phyloP scores from a whole-genome alignment of 2,329 filamentous ascomycete species.

The Periconia sp. region DNA sequence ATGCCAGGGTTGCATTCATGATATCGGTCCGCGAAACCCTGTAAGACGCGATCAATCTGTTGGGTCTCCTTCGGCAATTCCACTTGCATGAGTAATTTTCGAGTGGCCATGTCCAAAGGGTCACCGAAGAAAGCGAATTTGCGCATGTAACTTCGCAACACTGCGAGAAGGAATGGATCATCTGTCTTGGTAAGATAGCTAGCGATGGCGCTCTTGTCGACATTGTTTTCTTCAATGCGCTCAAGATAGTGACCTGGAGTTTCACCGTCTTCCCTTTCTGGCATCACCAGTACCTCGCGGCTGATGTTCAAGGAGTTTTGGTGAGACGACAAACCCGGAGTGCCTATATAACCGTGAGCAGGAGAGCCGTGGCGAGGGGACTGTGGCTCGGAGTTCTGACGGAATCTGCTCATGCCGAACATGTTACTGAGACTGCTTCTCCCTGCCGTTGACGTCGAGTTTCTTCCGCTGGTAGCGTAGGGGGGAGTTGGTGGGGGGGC shows the following conservation, averaged over 20 bases:
- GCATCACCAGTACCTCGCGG: conserved; percentile 69
- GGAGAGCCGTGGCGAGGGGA: conserved; percentile 63
- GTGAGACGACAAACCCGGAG: conserved; percentile 74
- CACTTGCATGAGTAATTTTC: conserved; percentile 94
- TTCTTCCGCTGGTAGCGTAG: conserved; percentile 55
- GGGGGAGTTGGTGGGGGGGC: conserved; percentile 63
- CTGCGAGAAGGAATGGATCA: conserved; percentile 79
- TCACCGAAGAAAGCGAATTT: conserved; percentile 94
- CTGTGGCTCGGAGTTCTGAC: conserved; percentile 76
- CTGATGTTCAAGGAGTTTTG: conserved; percentile 79
- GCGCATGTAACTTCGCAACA: conserved; percentile 92
- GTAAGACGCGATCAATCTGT: conserved; percentile 91
- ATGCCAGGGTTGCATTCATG: conserved; percentile 98
- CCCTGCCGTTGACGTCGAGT: conserved; percentile 80
- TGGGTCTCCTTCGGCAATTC: conserved; percentile 97
- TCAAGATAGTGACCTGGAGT: conserved; percentile 87
- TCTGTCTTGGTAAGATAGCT: conserved; percentile 82
- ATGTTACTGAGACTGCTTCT: conserved; percentile 92
- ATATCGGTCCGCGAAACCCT: conserved; percentile 94
- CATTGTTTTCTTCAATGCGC: conserved; percentile 74
- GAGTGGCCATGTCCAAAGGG: conserved; percentile 95
- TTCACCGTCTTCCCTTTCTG: conserved; percentile 82
- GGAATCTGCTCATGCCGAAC: conserved; percentile 73
- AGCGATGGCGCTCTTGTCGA: conserved; percentile 81
- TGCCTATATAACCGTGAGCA: conserved; percentile 61